Conservation (phyloP, 306 rosid genomes). For the Cicer yamashitae region DNA sequence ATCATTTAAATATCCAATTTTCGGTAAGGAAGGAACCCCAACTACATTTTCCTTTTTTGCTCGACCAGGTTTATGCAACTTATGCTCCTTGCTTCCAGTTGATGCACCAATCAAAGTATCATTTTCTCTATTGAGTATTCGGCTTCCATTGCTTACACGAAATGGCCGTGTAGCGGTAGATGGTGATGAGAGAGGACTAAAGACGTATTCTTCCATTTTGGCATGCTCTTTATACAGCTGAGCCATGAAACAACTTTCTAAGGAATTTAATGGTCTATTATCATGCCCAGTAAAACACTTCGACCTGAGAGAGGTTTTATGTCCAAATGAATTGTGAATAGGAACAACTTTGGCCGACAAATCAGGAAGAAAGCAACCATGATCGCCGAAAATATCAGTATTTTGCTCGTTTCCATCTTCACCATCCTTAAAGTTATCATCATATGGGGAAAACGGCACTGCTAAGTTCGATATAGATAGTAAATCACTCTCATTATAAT, state of each 20-base stretch:
- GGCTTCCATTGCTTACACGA: constrained; percentile 71
- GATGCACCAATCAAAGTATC: constrained; percentile 40
- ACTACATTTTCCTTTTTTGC: constrained; percentile 47
- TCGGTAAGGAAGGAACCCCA: constrained; percentile 57
- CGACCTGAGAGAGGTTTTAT: constrained; percentile 58
- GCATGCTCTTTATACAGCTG: constrained; percentile 68
- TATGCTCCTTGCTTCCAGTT: constrained; percentile 48
- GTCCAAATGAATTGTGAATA: constrained; percentile 48
- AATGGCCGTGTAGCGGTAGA: constrained; percentile 56
- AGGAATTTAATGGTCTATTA: constrained; percentile 62
- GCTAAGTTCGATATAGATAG: constrained; percentile 55
- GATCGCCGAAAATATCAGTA: constrained; percentile 42
- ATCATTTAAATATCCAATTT: constrained; percentile 47
- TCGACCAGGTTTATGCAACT: constrained; percentile 44
- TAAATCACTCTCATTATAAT: constrained; percentile 43
- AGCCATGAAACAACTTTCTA: constrained; percentile 85
- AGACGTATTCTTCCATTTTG: constrained; percentile 60
- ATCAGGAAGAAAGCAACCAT: constrained; percentile 36
- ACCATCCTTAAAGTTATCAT: constrained; percentile 37
- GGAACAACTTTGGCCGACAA: constrained; percentile 48
- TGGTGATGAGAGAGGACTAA: constrained; percentile 54
- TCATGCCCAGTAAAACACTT: constrained; percentile 44
- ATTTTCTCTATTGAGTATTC: constrained; percentile 54
- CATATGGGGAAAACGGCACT: constrained; percentile 43
- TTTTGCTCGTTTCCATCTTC: constrained; percentile 45